Percentiles rank a stretch among this genome's conserved stretches.
Conservation (phyloP, 768 basidiomycete species). For the Pleurotus salmoneostramineus region DNA sequence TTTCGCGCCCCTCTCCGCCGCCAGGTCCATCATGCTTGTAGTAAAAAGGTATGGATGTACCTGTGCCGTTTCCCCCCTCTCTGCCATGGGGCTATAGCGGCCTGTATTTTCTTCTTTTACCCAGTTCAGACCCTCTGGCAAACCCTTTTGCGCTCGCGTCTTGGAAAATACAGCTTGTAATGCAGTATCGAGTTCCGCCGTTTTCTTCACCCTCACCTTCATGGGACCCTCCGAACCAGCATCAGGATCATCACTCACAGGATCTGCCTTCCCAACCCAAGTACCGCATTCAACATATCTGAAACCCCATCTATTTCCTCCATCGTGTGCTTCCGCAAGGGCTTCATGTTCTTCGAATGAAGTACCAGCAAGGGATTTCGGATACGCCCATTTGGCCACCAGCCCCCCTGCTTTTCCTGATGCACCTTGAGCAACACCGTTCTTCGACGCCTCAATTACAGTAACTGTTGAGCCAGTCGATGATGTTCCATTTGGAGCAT, state of each 20-base stretch:
- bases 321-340: slow-evolving; percentile 67
- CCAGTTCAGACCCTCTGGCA: slow-evolving; percentile 53
- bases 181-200: slow-evolving; percentile 36
- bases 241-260: slow-evolving; percentile 13
- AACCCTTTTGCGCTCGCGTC: slow-evolving; percentile 24
- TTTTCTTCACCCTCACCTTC: slow-evolving; percentile 53
- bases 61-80: slow-evolving; percentile 60
- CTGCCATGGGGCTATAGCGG: slow-evolving; percentile 58
- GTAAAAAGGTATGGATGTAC: slow-evolving; percentile 78
- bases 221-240: slow-evolving; percentile 19
- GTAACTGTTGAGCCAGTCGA: slow-evolving; percentile 40
- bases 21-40: slow-evolving; percentile 64
- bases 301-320: slow-evolving; percentile 79
- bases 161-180: slow-evolving; percentile 15
- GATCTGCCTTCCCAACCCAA: slow-evolving; percentile 65
- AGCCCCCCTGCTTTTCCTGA: slow-evolving; percentile 86
- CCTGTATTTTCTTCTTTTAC: slow-evolving; percentile 55
- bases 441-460: slow-evolving; percentile 66
- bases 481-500: slow-evolving; percentile 42
- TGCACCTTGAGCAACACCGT: slow-evolving; percentile 64
- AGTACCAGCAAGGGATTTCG: slow-evolving; percentile 61
- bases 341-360: slow-evolving; percentile 74
- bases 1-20: slow-evolving; percentile 47
- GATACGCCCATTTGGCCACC: slow-evolving; percentile 83
- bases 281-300: slow-evolving; percentile 67